These are phyloP conservation scores for Magnaporthiopsis poae DNA, from an alignment of 2,329 filamentous ascomycete genomes.

Conservation along the genomic window DNA sequence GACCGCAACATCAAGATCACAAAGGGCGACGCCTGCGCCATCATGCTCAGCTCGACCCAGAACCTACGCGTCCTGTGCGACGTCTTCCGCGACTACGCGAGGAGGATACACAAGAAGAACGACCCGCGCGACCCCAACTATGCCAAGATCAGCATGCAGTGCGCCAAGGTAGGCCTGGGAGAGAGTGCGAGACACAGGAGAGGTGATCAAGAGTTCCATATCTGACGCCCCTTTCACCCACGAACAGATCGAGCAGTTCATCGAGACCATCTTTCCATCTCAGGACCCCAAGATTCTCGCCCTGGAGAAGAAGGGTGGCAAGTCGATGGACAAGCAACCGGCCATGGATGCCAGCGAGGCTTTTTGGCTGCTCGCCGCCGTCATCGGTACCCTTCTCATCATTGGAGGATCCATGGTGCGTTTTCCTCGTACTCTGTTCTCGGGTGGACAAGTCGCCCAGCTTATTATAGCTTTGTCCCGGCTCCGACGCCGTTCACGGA, in stretches of 20 bases:
- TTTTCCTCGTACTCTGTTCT: slow-evolving; percentile 12
- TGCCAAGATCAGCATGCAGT: slow-evolving; percentile 80
- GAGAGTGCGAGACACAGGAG: neutral
- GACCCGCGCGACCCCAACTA: slow-evolving; percentile 87
- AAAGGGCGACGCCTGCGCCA: slow-evolving; percentile 80
- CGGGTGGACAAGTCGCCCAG: too few species aligned
- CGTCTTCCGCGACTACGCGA: slow-evolving; percentile 67
- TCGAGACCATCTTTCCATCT: slow-evolving; percentile 82
- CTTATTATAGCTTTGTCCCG: neutral
- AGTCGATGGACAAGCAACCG: slow-evolving; percentile 31
- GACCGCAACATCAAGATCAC: slow-evolving; percentile 89
- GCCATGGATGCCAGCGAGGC: slow-evolving; percentile 48
- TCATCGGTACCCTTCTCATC: slow-evolving; percentile 58
- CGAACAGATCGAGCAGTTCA: slow-evolving; percentile 78
- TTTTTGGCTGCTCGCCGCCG: slow-evolving; percentile 55
- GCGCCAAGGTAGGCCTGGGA: slow-evolving; percentile 56
- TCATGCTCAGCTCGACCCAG: slow-evolving; percentile 90
- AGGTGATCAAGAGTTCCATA: slow-evolving; percentile 12
- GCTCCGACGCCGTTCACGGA: neutral
- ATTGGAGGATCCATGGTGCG: slow-evolving; percentile 74
- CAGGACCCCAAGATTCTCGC: slow-evolving; percentile 54
- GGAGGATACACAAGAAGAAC: slow-evolving; percentile 85
- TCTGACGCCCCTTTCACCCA: neutral
- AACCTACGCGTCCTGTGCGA: slow-evolving; percentile 74
- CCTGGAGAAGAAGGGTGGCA: slow-evolving; percentile 33